These are phyloP conservation scores for Glarea lozoyensis DNA, from an alignment of 495 filamentous ascomycete genomes.

Conservation along the genomic window DNA sequence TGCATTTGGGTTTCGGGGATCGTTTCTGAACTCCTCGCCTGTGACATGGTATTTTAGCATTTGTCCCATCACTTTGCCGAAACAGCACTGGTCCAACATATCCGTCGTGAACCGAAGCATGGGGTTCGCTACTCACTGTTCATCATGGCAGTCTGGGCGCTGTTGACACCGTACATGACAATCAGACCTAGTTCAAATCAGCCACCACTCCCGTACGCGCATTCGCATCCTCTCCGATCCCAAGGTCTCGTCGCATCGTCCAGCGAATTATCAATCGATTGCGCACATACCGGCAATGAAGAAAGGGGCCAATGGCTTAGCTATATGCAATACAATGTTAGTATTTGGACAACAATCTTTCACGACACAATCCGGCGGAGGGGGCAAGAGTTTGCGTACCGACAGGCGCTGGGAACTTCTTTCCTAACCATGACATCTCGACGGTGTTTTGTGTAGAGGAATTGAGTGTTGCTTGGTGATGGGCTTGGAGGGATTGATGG, in stretches of 20 bases:
- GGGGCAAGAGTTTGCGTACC: conserved; percentile 51
- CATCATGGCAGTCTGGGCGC: conserved; percentile 58
- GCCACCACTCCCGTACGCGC: conserved; percentile 24
- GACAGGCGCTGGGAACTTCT: conserved; percentile 85
- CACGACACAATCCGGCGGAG: no score
- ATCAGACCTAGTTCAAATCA: conserved; percentile 50
- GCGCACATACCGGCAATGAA: conserved; percentile 75
- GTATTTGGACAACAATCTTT: no score
- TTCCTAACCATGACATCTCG: conserved; percentile 70
- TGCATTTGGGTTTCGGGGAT: conserved; percentile 77
- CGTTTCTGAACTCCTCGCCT: conserved; percentile 93
- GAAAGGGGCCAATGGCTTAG: conserved; percentile 83
- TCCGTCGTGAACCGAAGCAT: no score
- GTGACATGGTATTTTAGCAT: conserved; percentile 20
- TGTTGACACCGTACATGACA: conserved; percentile 82
- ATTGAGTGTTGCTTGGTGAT: conserved; percentile 14
- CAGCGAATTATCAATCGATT: background rate
- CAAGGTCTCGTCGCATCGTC: background rate
- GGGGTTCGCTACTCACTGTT: conserved; percentile 73
- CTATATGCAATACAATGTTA: no score
- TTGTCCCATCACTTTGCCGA: no score
- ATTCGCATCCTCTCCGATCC: background rate
- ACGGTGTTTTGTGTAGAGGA: conserved; percentile 5
- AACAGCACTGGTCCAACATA: no score
- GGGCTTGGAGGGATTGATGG: conserved; percentile 12